Evolutionary conservation across 2,329 filamentous ascomycete species (phyloP).

Genomic region (Sporothrix protearum): DNA sequence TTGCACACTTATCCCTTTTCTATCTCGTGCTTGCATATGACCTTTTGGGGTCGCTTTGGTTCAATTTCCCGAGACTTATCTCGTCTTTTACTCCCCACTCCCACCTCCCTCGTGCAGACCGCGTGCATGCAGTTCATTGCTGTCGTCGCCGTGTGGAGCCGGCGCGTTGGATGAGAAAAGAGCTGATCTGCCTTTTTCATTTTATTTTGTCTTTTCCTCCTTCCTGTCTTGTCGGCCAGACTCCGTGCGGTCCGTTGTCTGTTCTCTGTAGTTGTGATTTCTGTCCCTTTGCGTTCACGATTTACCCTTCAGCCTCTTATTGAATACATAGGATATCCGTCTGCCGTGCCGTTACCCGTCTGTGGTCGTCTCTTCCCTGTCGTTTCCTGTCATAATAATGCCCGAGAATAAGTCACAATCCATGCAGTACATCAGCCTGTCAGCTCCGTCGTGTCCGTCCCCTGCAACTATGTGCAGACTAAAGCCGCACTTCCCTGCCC

Average conservation of each 20-base stretch:
- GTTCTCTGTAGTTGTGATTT: neutral
- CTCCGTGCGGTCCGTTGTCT: neutral
- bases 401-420: constrained; percentile 1
- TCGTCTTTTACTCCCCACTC: neutral
- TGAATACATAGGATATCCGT: no score
- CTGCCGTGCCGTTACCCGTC: neutral
- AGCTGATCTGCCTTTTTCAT: neutral
- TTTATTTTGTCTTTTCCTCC: neutral
- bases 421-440: neutral
- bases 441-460: neutral
- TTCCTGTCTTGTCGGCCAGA: neutral
- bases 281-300: neutral
- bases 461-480: constrained; percentile 1
- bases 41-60: neutral
- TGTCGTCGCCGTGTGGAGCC: neutral
- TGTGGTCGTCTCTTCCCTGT: neutral
- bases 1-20: neutral
- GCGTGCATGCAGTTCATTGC: neutral
- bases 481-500: neutral
- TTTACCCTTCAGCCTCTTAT: neutral
- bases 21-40: constrained; percentile 3
- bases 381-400: neutral
- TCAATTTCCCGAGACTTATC: neutral
- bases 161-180: neutral
- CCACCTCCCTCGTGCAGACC: neutral